Percentiles rank a stretch among this genome's conserved stretches.
These are phyloP conservation scores for Bruguiera gymnorhiza DNA, from an alignment of 345 rosid species.

Conservation along the genomic window DNA sequence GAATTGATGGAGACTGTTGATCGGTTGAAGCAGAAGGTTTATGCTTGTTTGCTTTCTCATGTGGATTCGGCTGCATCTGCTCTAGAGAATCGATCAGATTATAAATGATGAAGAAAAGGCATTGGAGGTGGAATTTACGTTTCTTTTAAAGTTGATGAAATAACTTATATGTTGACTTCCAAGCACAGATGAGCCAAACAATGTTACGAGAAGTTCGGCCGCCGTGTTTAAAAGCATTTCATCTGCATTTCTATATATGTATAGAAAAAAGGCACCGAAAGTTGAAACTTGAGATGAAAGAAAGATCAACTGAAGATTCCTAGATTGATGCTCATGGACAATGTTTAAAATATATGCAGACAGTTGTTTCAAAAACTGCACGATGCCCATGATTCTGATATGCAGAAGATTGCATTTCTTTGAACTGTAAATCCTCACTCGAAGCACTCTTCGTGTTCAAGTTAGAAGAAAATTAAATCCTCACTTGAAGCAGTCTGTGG, in stretches of 20 bases:
- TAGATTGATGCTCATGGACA: not conserved
- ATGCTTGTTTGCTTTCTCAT: constrained; percentile 65
- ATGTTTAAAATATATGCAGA: too few species aligned
- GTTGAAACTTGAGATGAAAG: not conserved
- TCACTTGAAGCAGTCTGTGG: not conserved
- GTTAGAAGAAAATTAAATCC: not conserved
- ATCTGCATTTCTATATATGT: constrained; percentile 6
- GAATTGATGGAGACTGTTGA: constrained; percentile 44
- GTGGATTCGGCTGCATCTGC: constrained; percentile 85
- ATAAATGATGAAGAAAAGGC: constrained; percentile 23
- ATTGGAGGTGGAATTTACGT: constrained; percentile 1
- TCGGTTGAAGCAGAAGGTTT: constrained; percentile 67
- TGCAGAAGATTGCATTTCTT: not conserved
- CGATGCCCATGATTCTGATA: not conserved
- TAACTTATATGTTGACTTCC: constrained; percentile 25
- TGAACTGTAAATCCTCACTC: not conserved
- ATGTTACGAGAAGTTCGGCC: constrained; percentile 13
- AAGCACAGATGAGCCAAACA: constrained; percentile 15
- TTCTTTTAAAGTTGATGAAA: constrained; percentile 18
- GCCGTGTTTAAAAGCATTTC: constrained; percentile 8
- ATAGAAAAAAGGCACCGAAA: constrained; percentile 11
- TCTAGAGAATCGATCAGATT: constrained; percentile 50
- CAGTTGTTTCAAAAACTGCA: too few species aligned
- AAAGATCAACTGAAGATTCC: not conserved
- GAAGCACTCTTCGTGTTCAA: not conserved